Conservation (phyloP, 2,329 filamentous ascomycete genomes). For the Hypoxylon sp. region DNA sequence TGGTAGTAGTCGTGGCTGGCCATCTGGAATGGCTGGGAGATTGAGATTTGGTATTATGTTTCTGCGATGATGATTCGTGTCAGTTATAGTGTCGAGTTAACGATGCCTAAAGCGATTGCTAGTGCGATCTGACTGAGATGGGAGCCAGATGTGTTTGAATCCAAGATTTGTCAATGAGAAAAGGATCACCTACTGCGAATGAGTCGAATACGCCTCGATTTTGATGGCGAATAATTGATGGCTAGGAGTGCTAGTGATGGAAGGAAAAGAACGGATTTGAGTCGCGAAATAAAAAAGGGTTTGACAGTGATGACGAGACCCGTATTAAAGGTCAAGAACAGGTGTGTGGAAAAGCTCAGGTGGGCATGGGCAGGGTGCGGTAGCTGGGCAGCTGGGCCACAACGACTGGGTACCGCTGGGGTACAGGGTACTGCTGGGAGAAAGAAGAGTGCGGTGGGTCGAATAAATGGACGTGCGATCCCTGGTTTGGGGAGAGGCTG, state of each 20-base stretch:
- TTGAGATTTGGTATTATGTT: constrained; percentile 11
- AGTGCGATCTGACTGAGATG: constrained; percentile 3
- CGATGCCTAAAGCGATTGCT: constrained; percentile 14
- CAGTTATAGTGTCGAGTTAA: too few relatives aligned
- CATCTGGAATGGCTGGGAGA: constrained; percentile 38
- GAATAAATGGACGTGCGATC: too few relatives aligned
- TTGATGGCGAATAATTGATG: background rate
- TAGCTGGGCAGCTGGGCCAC: too few relatives aligned
- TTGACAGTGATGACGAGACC: constrained; percentile 24
- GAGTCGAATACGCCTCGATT: background rate
- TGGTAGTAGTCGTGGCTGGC: constrained; percentile 46
- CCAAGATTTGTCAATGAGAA: constrained; percentile 7
- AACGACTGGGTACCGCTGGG: too few relatives aligned
- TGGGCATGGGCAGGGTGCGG: constrained; percentile 27
- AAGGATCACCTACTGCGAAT: constrained; percentile 13
- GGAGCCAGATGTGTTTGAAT: constrained; percentile 17
- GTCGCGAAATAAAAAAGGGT: constrained; percentile 7
- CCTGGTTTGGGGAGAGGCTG: too few relatives aligned
- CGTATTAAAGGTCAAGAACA: constrained; percentile 25
- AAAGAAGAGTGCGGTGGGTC: too few relatives aligned
- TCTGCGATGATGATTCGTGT: constrained; percentile 25
- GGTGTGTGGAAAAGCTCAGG: constrained; percentile 14
- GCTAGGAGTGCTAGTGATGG: constrained; percentile 1
- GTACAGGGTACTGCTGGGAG: too few relatives aligned
- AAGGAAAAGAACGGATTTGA: constrained; percentile 9